A percentile compares a stretch with the other conserved stretches of the same genome.
Conservation (phyloP, 805 yeast species). For the Metschnikowia corniflorae region DNA sequence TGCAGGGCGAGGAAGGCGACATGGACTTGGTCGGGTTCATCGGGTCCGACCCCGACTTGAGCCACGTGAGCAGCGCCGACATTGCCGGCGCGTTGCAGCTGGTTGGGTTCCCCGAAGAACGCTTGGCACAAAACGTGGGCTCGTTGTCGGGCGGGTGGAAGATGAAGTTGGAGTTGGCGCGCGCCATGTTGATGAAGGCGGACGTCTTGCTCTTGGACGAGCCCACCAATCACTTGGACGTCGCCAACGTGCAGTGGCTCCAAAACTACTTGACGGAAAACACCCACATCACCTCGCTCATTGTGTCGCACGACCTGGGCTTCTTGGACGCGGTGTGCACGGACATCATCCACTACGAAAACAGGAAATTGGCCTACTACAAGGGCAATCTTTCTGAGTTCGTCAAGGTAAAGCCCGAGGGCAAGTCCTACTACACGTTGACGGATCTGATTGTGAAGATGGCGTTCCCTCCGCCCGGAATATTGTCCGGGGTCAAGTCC, state of each 20-base stretch:
- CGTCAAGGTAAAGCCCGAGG: conserved; percentile 91
- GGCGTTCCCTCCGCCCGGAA: conserved; percentile 99
- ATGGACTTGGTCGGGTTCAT: conserved; percentile 85
- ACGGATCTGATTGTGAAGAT: conserved; percentile 90
- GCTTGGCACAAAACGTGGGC: conserved; percentile 88
- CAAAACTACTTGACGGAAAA: conserved; percentile 81
- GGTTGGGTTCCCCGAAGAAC: conserved; percentile 90
- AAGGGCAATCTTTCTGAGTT: conserved; percentile 93
- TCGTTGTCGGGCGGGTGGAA: conserved; percentile 99
- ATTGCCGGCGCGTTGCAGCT: conserved; percentile 71
- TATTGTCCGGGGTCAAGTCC: conserved; percentile 94
- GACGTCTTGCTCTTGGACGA: conserved; percentile 92
- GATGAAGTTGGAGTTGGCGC: conserved; percentile 97
- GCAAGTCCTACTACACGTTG: conserved; percentile 90
- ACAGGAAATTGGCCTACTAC: conserved; percentile 89
- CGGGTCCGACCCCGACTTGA: conserved; percentile 81
- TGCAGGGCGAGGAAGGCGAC: conserved; percentile 93
- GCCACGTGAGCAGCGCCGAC: conserved; percentile 58
- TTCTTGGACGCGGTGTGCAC: conserved; percentile 95
- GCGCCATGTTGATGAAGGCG: conserved; percentile 97
- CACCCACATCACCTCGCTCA: conserved; percentile 85
- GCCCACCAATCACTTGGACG: conserved; percentile 98
- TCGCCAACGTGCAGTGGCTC: conserved; percentile 88
- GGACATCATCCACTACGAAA: conserved; percentile 94
- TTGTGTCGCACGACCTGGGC: conserved; percentile 97